Base-by-base conservation (phyloP, 106 monocot species). In the Posidonia australis region DNA sequence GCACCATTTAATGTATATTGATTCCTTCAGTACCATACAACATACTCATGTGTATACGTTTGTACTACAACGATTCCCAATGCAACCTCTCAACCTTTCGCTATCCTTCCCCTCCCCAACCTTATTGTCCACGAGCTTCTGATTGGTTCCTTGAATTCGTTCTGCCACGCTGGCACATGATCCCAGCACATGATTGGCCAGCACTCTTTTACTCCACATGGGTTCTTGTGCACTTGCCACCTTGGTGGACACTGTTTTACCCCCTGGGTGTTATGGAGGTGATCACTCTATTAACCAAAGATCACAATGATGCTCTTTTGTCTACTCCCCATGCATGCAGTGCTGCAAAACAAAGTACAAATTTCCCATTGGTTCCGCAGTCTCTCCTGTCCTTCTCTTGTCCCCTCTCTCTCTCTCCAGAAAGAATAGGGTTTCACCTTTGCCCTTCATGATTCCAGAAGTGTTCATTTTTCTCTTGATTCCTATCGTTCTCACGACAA, bases 101-200 rank as follows among this genome's bases (percentile, higher is more conserved):
- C 56, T 12, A 22, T 23, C 56, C 4, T 13, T 57, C 52, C 16
- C 20, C n/a, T 53, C 52, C 16, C 52, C 52, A 5, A 57, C 56
- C 56, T 57, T 57, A 23, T 22, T 60, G 18, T 60, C 5, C 60
- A 29, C 30, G 26, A 60, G 63, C 44, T 13, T 63, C 63, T 63
- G 63, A 63, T 63, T 63, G 63, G 45, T 63, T n/a, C 63, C 44
- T 46, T 12, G n/a, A n/a, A n/a, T n/a, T n/a, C n/a, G n/a, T n/a
- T n/a, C 63, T 45, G 45, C 63, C 63, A 63, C 22, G 63, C 44
- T 63, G 63, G 63, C 63, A 24, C 63, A 46, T 6, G 63, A 63
- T 63, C 63, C 63, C 44, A 63, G 13, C 42, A 43, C 36, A 63
- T 63, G 63, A 63, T 63, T 63, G 63, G 63, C 63, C 31, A 13